These are phyloP conservation scores for Wickerhamomyces hampshirensis DNA, from an alignment of 805 yeast species.

Conservation along the genomic window DNA sequence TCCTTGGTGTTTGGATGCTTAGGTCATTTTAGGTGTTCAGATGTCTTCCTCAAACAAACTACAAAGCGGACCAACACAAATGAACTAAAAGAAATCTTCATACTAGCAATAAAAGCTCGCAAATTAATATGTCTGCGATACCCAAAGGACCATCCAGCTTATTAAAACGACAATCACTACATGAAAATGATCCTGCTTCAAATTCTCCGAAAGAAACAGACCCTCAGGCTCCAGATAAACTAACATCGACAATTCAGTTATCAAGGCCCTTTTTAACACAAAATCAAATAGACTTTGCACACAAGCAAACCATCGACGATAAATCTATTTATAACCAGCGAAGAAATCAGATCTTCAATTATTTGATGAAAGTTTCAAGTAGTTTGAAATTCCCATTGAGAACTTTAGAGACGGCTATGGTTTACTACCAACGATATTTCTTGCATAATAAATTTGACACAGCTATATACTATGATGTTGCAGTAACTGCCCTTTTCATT, in stretches of 20 bases:
- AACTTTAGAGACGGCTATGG: slow-evolving; percentile 65
- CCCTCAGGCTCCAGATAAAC: not conserved
- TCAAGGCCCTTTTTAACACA: slow-evolving; percentile 60
- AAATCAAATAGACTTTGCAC: slow-evolving; percentile 47
- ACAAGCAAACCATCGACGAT: slow-evolving; percentile 47
- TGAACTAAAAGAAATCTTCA: no score
- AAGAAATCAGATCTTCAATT: slow-evolving; percentile 49
- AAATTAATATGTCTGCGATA: not conserved
- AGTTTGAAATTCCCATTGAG: slow-evolving; percentile 62
- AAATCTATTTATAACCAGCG: slow-evolving; percentile 44
- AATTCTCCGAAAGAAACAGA: not conserved
- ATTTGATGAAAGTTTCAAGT: slow-evolving; percentile 47
- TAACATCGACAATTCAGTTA: slow-evolving; percentile 33
- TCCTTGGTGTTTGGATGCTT: no score
- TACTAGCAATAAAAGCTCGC: not conserved
- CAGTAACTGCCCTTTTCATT: slow-evolving; percentile 60
- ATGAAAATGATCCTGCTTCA: not conserved
- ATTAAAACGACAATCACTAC: not conserved
- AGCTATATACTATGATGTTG: slow-evolving; percentile 54
- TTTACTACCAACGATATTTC: slow-evolving; percentile 66
- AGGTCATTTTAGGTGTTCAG: no score
- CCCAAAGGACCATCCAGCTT: not conserved
- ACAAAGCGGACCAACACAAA: no score
- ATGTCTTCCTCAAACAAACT: no score
- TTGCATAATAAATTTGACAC: slow-evolving; percentile 59